phyloP scores from a whole-genome alignment of 331 rosid species.

The Telfairia occidentalis region DNA sequence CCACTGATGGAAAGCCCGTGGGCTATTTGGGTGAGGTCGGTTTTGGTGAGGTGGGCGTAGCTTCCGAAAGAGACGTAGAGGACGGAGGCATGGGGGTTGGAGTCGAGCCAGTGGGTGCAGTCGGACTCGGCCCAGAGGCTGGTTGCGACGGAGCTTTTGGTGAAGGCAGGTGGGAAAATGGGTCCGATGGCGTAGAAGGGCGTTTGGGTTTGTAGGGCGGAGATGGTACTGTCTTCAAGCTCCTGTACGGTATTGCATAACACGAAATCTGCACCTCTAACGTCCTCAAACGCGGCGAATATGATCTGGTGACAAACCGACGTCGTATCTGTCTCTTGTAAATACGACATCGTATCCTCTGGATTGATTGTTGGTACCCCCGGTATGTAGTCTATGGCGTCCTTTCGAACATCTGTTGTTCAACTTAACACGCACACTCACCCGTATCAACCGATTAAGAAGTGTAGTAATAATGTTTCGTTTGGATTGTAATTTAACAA shows the following conservation, averaged over 20 bases:
- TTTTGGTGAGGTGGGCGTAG: constrained; percentile 31
- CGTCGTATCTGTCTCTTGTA: constrained; percentile 31
- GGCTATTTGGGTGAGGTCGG: constrained; percentile 33
- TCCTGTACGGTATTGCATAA: constrained; percentile 35
- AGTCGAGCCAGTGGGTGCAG: constrained; percentile 52
- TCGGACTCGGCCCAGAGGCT: constrained; percentile 56
- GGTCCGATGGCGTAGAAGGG: constrained; percentile 53
- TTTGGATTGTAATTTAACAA: too few species aligned
- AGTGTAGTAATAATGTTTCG: too few species aligned
- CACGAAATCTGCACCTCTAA: constrained; percentile 32
- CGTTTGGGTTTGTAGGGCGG: constrained; percentile 18
- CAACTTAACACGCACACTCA: too few species aligned
- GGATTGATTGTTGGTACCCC: constrained; percentile 45
- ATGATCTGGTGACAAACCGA: constrained; percentile 35
- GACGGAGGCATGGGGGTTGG: constrained; percentile 37
- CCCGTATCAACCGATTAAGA: too few species aligned
- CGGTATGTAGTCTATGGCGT: constrained; percentile 46
- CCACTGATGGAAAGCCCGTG: constrained; percentile 35
- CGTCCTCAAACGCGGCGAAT: constrained; percentile 31
- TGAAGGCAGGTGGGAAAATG: constrained; percentile 34
- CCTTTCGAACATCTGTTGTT: constrained; percentile 36
- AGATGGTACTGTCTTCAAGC: constrained; percentile 20
- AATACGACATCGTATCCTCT: constrained; percentile 38
- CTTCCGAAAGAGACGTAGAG: constrained; percentile 52
- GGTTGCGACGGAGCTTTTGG: constrained; percentile 29